Evolutionary conservation across 495 filamentous ascomycete genomes (phyloP).

Genomic region (Daldinia grandis): DNA sequence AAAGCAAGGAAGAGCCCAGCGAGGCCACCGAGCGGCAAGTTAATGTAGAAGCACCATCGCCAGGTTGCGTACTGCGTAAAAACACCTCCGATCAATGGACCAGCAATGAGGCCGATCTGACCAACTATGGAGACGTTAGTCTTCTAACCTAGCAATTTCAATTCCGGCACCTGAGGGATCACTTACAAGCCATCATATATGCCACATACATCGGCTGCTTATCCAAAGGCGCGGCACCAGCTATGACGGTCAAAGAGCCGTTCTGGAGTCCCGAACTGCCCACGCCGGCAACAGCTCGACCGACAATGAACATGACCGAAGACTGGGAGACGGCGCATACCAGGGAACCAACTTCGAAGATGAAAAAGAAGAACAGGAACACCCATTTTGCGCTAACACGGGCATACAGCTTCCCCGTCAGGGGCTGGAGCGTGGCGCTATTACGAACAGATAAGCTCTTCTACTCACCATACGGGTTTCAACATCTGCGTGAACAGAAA

Average conservation of each 20-base stretch:
- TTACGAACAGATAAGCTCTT: constrained; percentile 30
- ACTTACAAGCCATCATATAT: constrained; percentile 41
- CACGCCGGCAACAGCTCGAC: constrained; percentile 63
- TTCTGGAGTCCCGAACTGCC: constrained; percentile 60
- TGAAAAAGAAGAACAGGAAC: constrained; percentile 55
- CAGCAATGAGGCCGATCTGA: constrained; percentile 51
- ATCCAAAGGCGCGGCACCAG: constrained; percentile 54
- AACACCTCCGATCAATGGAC: constrained; percentile 67
- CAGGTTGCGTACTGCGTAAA: constrained; percentile 67
- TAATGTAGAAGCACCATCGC: constrained; percentile 71
- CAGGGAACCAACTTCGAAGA: constrained; percentile 63
- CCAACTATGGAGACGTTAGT: constrained; percentile 39
- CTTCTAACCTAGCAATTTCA: neutral
- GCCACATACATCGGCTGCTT: constrained; percentile 53
- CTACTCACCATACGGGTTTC: neutral
- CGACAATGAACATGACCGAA: constrained; percentile 62
- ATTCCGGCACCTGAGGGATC: neutral
- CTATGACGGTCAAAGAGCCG: constrained; percentile 62
- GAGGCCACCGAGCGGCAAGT: constrained; percentile 66
- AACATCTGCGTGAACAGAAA: neutral
- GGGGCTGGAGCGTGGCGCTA: constrained; percentile 55
- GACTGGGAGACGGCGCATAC: constrained; percentile 61
- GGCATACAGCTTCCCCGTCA: constrained; percentile 62
- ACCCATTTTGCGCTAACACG: constrained; percentile 54
- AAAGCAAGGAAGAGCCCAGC: constrained; percentile 53